Conservation (phyloP, 371 early-diverging fungal species). For the Synchytrium microbalum region DNA sequence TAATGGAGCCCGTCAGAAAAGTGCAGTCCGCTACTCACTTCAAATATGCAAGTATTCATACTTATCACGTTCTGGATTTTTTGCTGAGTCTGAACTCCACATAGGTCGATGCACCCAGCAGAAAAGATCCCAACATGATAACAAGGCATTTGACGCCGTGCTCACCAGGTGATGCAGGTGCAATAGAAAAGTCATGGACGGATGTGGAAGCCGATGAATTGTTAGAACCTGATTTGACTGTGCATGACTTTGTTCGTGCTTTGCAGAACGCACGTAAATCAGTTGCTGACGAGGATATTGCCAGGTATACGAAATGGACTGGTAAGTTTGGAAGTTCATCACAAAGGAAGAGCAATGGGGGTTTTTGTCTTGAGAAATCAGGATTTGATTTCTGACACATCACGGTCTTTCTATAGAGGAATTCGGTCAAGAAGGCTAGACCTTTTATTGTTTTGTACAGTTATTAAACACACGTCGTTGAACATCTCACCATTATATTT, state of each 20-base stretch:
- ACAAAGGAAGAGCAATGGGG: no score
- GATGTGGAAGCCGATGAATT: constrained; percentile 77
- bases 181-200: constrained; percentile 84
- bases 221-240: constrained; percentile 80
- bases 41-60: constrained; percentile 53
- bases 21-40: constrained; percentile 95
- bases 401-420: constrained; percentile 17
- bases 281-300: constrained; percentile 74
- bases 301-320: constrained; percentile 81
- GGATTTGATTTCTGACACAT: background rate
- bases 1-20: constrained; percentile 95
- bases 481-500: no score
- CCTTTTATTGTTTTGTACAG: no score
- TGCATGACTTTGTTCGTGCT: constrained; percentile 78
- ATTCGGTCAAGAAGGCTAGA: constrained; percentile 24
- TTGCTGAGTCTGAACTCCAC: background rate
- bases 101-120: constrained; percentile 54
- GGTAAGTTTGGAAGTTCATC: constrained; percentile 89
- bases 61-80: constrained; percentile 4
- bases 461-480: no score
- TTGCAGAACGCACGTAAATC: constrained; percentile 72
- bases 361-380: background rate
- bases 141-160: constrained; percentile 78
- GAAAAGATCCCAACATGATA: constrained; percentile 45
- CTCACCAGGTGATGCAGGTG: constrained; percentile 87